These are phyloP conservation scores for Xerocomellus intermedius DNA, from an alignment of 768 basidiomycete genomes.

Conservation along the genomic window DNA sequence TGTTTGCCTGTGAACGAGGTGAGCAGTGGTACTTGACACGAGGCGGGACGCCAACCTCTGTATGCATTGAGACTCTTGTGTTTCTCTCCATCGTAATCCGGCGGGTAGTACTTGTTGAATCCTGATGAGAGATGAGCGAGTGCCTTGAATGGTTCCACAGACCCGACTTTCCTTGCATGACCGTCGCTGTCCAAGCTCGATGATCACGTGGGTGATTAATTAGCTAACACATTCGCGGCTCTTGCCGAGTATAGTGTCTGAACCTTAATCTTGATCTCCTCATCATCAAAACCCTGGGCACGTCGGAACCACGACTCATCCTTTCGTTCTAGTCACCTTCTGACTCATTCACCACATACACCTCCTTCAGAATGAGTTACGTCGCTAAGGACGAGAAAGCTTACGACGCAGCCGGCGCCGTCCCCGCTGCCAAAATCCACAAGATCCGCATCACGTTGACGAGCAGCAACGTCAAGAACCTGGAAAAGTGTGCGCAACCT, in stretches of 20 bases:
- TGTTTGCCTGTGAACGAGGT: constrained; percentile 68
- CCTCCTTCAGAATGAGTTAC: constrained; percentile 78
- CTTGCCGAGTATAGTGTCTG: constrained; percentile 8
- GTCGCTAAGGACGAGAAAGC: constrained; percentile 99
- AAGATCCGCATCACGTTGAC: constrained; percentile 99
- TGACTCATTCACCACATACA: constrained; percentile 53
- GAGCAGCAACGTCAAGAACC: constrained; percentile 94
- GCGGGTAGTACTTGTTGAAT: constrained; percentile 80
- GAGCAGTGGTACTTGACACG: neutral
- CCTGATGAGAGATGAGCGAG: constrained; percentile 36
- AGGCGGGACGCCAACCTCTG: constrained; percentile 47
- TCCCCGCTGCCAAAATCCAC: constrained; percentile 90
- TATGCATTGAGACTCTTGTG: constrained; percentile 72
- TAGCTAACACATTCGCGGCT: constrained; percentile 14
- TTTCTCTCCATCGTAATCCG: constrained; percentile 69
- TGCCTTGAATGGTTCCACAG: neutral
- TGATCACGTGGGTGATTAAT: constrained; percentile 2
- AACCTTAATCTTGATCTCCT: constrained; percentile 36
- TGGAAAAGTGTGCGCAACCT: constrained; percentile 85
- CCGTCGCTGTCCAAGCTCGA: neutral
- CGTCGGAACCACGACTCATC: constrained; percentile 4
- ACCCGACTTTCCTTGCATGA: constrained; percentile 43
- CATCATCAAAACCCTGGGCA: constrained; percentile 34
- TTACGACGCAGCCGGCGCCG: constrained; percentile 90
- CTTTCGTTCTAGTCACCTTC: constrained; percentile 63